Evolutionary conservation across 2,329 filamentous ascomycete species (phyloP).

Genomic region (Aspergillus ochraceus): DNA sequence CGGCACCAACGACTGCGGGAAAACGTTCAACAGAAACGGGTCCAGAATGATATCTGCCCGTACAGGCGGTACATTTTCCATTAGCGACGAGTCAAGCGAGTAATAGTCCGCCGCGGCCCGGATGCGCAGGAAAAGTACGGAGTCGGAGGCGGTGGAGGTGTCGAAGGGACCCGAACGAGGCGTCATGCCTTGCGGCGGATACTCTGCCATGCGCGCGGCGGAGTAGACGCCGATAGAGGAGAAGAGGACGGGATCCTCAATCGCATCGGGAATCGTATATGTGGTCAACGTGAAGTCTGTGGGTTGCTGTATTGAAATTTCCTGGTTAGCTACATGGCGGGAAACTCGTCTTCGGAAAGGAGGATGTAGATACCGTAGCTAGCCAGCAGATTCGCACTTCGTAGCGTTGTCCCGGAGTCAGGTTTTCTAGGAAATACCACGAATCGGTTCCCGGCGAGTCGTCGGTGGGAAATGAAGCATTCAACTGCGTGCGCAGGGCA

Average conservation of each 20-base stretch:
- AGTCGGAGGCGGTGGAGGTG: slow-evolving; percentile 37
- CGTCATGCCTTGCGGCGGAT: slow-evolving; percentile 10
- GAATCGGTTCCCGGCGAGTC: slow-evolving; percentile 61
- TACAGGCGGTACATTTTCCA: slow-evolving; percentile 72
- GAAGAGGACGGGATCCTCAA: slow-evolving; percentile 62
- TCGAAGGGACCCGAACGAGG: slow-evolving; percentile 8
- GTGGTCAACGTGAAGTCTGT: slow-evolving; percentile 73
- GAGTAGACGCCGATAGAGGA: slow-evolving; percentile 66
- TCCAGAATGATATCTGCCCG: slow-evolving; percentile 81
- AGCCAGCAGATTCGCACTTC: slow-evolving; percentile 93
- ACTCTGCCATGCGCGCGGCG: slow-evolving; percentile 46
- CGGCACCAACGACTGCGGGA: slow-evolving; percentile 75
- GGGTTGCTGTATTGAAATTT: slow-evolving; percentile 66
- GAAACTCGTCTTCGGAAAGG: not conserved
- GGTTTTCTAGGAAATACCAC: slow-evolving; percentile 75
- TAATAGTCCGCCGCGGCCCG: slow-evolving; percentile 82
- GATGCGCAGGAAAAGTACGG: slow-evolving; percentile 71
- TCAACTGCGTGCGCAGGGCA: slow-evolving; percentile 63
- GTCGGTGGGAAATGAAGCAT: slow-evolving; percentile 65
- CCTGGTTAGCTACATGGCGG: not conserved
- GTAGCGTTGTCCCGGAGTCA: slow-evolving; percentile 75
- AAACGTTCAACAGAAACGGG: slow-evolving; percentile 74
- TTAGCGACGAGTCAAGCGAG: slow-evolving; percentile 70
- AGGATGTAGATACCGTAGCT: slow-evolving; percentile 69
- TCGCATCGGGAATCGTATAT: slow-evolving; percentile 61